These are phyloP conservation scores for Nicotiana noctiflora DNA, from an alignment of 257 asterid genomes.

Conservation along the genomic window DNA sequence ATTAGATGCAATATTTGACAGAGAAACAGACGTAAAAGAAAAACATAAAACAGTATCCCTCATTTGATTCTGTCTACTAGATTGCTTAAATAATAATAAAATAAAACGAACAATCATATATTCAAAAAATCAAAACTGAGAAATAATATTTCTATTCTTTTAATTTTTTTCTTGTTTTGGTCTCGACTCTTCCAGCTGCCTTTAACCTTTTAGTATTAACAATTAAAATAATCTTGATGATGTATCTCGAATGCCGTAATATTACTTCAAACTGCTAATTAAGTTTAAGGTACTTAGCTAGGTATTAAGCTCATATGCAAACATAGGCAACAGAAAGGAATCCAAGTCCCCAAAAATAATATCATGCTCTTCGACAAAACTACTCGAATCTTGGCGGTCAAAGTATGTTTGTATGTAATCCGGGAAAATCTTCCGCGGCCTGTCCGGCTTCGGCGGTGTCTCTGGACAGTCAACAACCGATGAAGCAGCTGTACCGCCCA, in stretches of 20 bases:
- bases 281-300: not conserved
- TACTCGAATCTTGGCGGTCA: slow-evolving; percentile 61
- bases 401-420: slow-evolving; percentile 89
- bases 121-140: not conserved
- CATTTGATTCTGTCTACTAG: not conserved
- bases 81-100: not conserved
- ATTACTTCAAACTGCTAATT: too few species aligned
- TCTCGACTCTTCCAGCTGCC: too few species aligned
- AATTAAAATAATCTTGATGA: too few species aligned
- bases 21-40: too few species aligned
- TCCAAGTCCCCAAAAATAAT: slow-evolving; percentile 50
- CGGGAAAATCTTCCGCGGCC: slow-evolving; percentile 60
- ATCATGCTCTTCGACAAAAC: slow-evolving; percentile 50
- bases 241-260: too few species aligned
- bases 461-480: slow-evolving; percentile 13
- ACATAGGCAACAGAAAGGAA: slow-evolving; percentile 45
- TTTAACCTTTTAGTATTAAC: not conserved
- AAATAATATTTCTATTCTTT: not conserved
- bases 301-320: slow-evolving; percentile 51
- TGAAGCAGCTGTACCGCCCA: slow-evolving; percentile 17
- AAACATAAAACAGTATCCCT: too few species aligned
- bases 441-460: slow-evolving; percentile 31
- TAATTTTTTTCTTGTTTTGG: too few species aligned
- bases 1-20: too few species aligned
- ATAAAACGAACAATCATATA: not conserved